A percentile compares a stretch with the other conserved stretches of the same genome.
These are phyloP conservation scores for Kockiozyma suomiensis DNA, from an alignment of 805 yeast species.

Conservation along the genomic window DNA sequence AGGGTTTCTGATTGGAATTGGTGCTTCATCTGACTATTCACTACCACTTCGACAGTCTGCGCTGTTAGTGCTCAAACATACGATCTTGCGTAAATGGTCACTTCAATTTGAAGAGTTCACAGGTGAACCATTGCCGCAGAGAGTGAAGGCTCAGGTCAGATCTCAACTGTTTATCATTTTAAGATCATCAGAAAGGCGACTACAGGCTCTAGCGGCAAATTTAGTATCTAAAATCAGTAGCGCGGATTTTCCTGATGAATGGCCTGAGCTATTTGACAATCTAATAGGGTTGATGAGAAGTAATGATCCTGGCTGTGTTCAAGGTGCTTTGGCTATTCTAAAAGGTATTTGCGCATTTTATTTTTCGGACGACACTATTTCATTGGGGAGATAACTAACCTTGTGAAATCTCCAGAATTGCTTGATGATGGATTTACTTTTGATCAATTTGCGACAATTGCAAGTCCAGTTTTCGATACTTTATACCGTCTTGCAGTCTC, in stretches of 20 bases:
- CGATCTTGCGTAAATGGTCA: constrained; percentile 29
- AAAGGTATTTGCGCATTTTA: constrained; percentile 12
- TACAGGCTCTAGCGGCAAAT: constrained; percentile 68
- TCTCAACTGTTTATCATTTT: constrained; percentile 16
- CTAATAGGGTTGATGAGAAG: constrained; percentile 45
- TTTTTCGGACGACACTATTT: not conserved
- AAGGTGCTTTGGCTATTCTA: constrained; percentile 26
- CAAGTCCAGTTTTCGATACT: constrained; percentile 22
- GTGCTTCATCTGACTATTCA: not conserved
- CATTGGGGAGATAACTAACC: too few species aligned
- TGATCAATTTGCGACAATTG: constrained; percentile 74
- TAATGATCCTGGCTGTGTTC: constrained; percentile 49
- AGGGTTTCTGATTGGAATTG: constrained; percentile 14
- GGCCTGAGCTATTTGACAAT: constrained; percentile 70
- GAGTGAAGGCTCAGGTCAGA: constrained; percentile 18
- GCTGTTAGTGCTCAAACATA: constrained; percentile 19
- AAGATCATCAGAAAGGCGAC: constrained; percentile 52
- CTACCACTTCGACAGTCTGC: constrained; percentile 28
- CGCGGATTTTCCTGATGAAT: constrained; percentile 92
- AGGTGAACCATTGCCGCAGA: constrained; percentile 18
- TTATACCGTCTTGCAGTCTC: constrained; percentile 17
- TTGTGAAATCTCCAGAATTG: constrained; percentile 73
- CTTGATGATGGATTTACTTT: constrained; percentile 86
- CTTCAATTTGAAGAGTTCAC: constrained; percentile 30
- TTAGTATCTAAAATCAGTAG: constrained; percentile 82